A percentile compares a stretch with the other conserved stretches of the same genome.
Evolutionary conservation across 768 basidiomycete species (phyloP).

Genomic region (Calocybe indica): DNA sequence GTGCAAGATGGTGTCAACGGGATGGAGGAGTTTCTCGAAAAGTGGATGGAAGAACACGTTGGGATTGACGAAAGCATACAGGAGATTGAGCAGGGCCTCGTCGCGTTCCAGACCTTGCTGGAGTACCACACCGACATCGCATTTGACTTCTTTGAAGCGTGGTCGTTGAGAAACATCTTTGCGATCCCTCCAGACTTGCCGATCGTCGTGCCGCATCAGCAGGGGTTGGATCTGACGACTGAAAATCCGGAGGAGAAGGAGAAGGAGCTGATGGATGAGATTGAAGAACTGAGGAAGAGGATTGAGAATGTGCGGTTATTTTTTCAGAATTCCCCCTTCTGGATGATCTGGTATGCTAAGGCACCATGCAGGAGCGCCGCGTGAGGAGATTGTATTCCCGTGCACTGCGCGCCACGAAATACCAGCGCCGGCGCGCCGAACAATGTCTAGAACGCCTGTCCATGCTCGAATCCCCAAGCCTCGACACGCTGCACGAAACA

Average conservation of each 20-base stretch:
- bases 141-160: conserved; percentile 88
- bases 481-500: conserved; percentile 32
- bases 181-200: conserved; percentile 64
- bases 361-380: conserved; percentile 51
- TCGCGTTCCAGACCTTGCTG: conserved; percentile 83
- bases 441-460: conserved; percentile 34
- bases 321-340: conserved; percentile 2
- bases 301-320: conserved; percentile 59
- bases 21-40: conserved; percentile 70
- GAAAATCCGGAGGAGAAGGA: conserved; percentile 43
- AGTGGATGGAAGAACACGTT: conserved; percentile 58
- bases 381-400: conserved; percentile 51
- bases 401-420: conserved; percentile 42
- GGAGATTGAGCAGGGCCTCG: conserved; percentile 74
- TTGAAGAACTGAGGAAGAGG: conserved; percentile 60
- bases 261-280: conserved; percentile 56
- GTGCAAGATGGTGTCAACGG: conserved; percentile 75
- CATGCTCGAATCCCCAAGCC: conserved; percentile 33
- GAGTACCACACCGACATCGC: conserved; percentile 87
- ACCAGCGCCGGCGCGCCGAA: conserved; percentile 42
- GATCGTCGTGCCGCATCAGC: conserved; percentile 73
- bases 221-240: conserved; percentile 57
- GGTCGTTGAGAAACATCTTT: conserved; percentile 87
- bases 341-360: neutral
- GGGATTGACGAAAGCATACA: conserved; percentile 49